Conservation (phyloP, 2,329 filamentous ascomycete species). For the Clonostachys chloroleuca region DNA sequence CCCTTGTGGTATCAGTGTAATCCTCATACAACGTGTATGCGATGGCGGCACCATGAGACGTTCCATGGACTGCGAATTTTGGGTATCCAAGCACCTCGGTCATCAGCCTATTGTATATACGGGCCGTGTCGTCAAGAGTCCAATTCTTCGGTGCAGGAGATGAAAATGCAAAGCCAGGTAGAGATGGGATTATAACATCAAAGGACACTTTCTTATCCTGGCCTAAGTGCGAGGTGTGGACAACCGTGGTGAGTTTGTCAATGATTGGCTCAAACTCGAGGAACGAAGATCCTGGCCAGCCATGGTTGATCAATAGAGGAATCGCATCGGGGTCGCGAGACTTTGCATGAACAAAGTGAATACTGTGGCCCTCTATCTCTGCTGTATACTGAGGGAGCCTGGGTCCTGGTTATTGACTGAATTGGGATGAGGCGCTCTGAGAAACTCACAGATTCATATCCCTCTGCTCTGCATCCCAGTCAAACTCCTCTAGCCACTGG, state of each 20-base stretch:
- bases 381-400: constrained; percentile 7
- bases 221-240: not conserved
- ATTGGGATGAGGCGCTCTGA: too few species aligned
- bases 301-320: constrained; percentile 33
- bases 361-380: constrained; percentile 10
- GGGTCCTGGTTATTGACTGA: too few species aligned
- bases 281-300: constrained; percentile 33
- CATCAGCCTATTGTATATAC: constrained; percentile 29
- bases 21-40: constrained; percentile 3
- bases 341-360: constrained; percentile 1
- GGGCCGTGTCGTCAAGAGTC: constrained; percentile 27
- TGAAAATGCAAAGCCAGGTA: constrained; percentile 39
- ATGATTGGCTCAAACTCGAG: constrained; percentile 28
- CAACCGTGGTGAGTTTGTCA: constrained; percentile 18
- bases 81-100: constrained; percentile 27
- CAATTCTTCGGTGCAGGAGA: constrained; percentile 18
- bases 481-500: constrained; percentile 9
- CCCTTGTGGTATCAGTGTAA: not conserved
- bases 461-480: constrained; percentile 10
- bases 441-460: constrained; percentile 7
- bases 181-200: constrained; percentile 38
- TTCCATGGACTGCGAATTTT: constrained; percentile 9
- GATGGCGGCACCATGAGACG: constrained; percentile 6
- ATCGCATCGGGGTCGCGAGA: constrained; percentile 16
- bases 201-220: constrained; percentile 25